Conservation (phyloP, 352 stramenopile species). For the Globisporangium nunn region DNA sequence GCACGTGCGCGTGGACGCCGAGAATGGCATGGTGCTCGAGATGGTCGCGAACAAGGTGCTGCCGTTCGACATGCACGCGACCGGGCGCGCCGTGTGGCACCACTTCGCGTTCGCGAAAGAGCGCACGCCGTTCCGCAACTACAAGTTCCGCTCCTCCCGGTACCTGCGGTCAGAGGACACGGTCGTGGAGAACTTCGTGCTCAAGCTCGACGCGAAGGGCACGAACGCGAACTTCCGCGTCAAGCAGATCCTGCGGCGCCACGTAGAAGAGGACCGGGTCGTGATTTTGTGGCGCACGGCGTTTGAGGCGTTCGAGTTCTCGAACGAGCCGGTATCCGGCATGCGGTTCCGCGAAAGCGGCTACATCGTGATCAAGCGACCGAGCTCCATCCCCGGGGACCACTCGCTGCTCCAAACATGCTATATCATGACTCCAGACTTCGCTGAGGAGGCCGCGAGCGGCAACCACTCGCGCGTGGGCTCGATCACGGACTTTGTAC, state of each 20-base stretch:
- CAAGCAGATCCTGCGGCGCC: constrained; percentile 42
- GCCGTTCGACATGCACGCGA: constrained; percentile 29
- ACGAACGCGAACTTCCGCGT: constrained; percentile 41
- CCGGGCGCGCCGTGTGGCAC: constrained; percentile 25
- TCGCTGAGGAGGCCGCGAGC: not conserved
- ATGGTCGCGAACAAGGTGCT: constrained; percentile 27
- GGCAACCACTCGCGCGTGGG: constrained; percentile 19
- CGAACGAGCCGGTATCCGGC: not conserved
- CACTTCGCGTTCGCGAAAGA: constrained; percentile 16
- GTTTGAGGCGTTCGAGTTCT: not conserved
- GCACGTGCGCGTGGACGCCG: not conserved
- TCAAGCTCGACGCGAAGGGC: constrained; percentile 39
- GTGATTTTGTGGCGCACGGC: not conserved
- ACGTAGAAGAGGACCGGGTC: constrained; percentile 7
- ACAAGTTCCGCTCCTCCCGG: not conserved
- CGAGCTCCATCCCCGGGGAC: not conserved
- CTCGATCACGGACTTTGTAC: constrained; percentile 34
- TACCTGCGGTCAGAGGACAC: constrained; percentile 24
- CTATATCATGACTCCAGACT: not conserved
- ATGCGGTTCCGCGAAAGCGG: not conserved
- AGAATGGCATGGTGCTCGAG: constrained; percentile 22
- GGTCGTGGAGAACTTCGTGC: constrained; percentile 50
- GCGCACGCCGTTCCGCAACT: constrained; percentile 1
- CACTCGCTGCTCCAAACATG: not conserved
- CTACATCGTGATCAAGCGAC: not conserved